Evolutionary conservation across 805 yeast genomes (phyloP).

Genomic region (Myxozyma lipomycoides): DNA sequence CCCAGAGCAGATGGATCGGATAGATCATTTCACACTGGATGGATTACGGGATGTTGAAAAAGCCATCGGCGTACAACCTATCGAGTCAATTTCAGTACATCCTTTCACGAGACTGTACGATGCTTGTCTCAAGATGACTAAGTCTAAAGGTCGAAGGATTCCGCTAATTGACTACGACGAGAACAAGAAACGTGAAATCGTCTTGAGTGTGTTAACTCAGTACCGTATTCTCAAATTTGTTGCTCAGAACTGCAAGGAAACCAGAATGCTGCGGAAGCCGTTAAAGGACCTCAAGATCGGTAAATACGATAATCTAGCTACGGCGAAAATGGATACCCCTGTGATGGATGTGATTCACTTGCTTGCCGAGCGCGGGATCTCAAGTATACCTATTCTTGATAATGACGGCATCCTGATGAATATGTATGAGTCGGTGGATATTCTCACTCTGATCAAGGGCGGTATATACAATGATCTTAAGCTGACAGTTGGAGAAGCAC

Average conservation of each 20-base stretch:
- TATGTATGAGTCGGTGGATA: slow-evolving; percentile 95
- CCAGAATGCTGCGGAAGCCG: slow-evolving; percentile 74
- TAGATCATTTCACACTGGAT: slow-evolving; percentile 78
- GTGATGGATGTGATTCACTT: slow-evolving; percentile 88
- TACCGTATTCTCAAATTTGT: slow-evolving; percentile 94
- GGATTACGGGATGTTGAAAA: slow-evolving; percentile 77
- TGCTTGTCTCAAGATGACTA: slow-evolving; percentile 89
- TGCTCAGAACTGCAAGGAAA: slow-evolving; percentile 83
- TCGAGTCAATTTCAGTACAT: slow-evolving; percentile 82
- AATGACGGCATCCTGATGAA: slow-evolving; percentile 65
- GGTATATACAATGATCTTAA: slow-evolving; percentile 89
- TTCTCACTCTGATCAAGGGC: slow-evolving; percentile 85
- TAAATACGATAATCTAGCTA: slow-evolving; percentile 54
- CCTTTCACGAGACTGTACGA: slow-evolving; percentile 87
- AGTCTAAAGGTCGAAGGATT: slow-evolving; percentile 83
- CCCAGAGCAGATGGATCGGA: slow-evolving; percentile 83
- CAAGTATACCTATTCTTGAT: slow-evolving; percentile 91
- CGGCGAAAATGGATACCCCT: slow-evolving; percentile 86
- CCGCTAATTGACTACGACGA: slow-evolving; percentile 94
- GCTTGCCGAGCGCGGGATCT: slow-evolving; percentile 72
- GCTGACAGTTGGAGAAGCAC: slow-evolving; percentile 90
- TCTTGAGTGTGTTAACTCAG: slow-evolving; percentile 91
- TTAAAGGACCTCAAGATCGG: slow-evolving; percentile 66
- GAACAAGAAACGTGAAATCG: slow-evolving; percentile 86
- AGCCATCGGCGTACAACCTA: slow-evolving; percentile 78